Base-by-base conservation (phyloP, 2,329 filamentous ascomycete species). In the Chaetomiaceae sp. region DNA sequence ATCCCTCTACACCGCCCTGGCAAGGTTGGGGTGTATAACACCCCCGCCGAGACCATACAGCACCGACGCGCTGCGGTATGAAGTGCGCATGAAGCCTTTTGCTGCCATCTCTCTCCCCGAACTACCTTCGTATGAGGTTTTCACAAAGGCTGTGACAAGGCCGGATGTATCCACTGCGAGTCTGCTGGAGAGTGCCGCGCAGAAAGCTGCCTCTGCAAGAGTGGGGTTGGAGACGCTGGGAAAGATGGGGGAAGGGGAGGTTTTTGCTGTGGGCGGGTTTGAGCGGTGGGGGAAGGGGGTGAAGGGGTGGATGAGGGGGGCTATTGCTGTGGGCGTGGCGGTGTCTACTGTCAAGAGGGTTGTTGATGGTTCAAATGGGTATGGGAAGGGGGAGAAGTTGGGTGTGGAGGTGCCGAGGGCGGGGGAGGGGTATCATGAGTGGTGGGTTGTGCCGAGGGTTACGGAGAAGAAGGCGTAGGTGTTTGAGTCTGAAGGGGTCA, bases 21-120 rank as follows among this genome's bases (percentile, higher is more conserved):
- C 75, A 25, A 84, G 87, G 8, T 74, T 87, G 6, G 63, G 68
- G 23, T 65, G 84, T 56, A 60, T 90, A 61, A 70, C 74, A 47
- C 53, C 71, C 0, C 80, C 76, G 5, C 68, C 69, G 0, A 73
- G 82, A 1, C 84, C 68, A 69, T 95, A 91, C 66, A 82, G 84
- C 53, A 81, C 79, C 15, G 80, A 87, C 53, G 70, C 76, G 29
- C 72, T 91, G 4, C 83, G 89, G 12, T 91, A 94, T 67, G 87
- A 94, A 60, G 72, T 95, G 9, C 87, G 91, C 54, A 94, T 95
- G 89, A 88, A 87, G 63, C 89, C 90, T 0, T 96, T 95, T 64
- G 75, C 85, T 1, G 68, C 74, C 7, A 79, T 95, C 52, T 78
- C 80, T 9, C 75, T 89, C 2, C 88, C 89, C 0, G 79, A 83